These are phyloP conservation scores for Hanseniaspora singularis DNA, from an alignment of 805 yeast genomes.

Conservation along the genomic window DNA sequence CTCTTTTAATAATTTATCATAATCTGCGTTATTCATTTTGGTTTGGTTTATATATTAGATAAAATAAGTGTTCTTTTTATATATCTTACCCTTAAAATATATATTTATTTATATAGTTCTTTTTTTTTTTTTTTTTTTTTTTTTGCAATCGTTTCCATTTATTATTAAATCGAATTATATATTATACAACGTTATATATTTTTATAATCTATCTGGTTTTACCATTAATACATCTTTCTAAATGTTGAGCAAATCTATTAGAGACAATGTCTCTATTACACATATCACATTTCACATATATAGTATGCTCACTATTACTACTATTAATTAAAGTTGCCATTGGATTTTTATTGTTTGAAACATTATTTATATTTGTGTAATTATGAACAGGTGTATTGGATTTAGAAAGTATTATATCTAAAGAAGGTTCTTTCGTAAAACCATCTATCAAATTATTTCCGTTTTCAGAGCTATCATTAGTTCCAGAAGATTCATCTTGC, in stretches of 20 bases:
- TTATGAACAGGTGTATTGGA: constrained; percentile 7
- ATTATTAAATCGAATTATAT: no score
- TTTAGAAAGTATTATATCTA: constrained; percentile 9
- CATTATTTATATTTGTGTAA: background rate
- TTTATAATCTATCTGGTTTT: constrained; percentile 34
- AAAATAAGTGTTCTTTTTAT: no score
- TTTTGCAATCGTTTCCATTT: background rate
- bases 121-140: no score
- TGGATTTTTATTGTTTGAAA: background rate
- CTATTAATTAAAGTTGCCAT: constrained; percentile 1
- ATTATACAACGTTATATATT: no score
- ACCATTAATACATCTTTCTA: constrained; percentile 80
- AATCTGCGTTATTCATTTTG: no score
- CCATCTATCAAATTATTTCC: background rate
- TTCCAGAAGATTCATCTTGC: background rate
- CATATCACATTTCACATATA: constrained; percentile 63
- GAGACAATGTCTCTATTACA: constrained; percentile 85
- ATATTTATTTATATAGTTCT: background rate
- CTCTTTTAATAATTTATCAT: background rate
- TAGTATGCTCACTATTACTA: background rate
- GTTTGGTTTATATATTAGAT: no score
- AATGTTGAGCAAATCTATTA: constrained; percentile 82
- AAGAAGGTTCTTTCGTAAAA: constrained; percentile 4
- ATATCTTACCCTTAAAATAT: background rate
- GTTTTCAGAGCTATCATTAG: background rate